Percentiles rank a stretch among this genome's conserved stretches.
These are phyloP conservation scores for Puccinia horiana DNA, from an alignment of 1,284 basidiomycete species.

Conservation along the genomic window DNA sequence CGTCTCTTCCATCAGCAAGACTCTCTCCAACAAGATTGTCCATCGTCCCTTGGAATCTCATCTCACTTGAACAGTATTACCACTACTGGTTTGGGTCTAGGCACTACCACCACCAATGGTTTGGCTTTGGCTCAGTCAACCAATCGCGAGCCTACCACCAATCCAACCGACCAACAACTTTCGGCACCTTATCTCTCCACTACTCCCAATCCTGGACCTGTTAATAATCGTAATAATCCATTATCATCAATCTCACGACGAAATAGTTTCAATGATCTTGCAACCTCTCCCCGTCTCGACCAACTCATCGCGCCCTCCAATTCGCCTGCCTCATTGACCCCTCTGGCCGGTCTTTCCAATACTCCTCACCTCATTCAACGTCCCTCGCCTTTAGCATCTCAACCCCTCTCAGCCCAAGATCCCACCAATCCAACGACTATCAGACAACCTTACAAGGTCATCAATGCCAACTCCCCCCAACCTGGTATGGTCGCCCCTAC, in stretches of 20 bases:
- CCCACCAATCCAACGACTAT: neutral
- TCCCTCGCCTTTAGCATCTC: neutral
- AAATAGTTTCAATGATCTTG: conserved; percentile 38
- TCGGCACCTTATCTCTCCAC: conserved; percentile 32
- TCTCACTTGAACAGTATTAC: neutral
- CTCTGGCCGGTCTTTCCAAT: neutral
- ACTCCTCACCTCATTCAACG: neutral
- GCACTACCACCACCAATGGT: neutral
- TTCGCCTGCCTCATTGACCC: neutral
- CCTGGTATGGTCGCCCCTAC: conserved; percentile 48
- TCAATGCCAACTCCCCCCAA: conserved; percentile 47
- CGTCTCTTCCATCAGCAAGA: conserved; percentile 12
- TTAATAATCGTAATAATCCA: neutral
- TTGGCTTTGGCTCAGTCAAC: conserved; percentile 4
- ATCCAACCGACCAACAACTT: conserved; percentile 32
- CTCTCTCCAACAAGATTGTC: neutral
- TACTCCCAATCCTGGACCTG: neutral
- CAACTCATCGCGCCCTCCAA: neutral
- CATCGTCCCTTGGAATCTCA: neutral
- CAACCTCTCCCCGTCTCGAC: conserved; percentile 39
- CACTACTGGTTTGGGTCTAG: conserved; percentile 23
- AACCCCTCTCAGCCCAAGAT: neutral
- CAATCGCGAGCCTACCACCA: neutral
- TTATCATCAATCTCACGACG: conserved; percentile 33
- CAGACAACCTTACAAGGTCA: conserved; percentile 46